Evolutionary conservation across 106 monocot genomes (phyloP).

Genomic region (Platanthera zijinensis): DNA sequence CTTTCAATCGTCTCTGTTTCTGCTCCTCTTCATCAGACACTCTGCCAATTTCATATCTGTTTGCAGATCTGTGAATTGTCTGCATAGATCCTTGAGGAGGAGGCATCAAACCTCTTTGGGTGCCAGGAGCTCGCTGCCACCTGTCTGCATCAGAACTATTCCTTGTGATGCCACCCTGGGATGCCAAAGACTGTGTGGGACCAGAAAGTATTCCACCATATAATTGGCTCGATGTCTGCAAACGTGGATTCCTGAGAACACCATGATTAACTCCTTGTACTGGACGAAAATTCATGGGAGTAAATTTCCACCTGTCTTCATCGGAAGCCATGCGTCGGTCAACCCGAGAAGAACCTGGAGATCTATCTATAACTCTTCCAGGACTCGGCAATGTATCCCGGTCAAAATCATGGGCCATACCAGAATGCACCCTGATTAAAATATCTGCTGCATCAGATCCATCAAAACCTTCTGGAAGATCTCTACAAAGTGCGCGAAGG

Average conservation of each 20-base stretch:
- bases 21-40: slow-evolving; percentile 54
- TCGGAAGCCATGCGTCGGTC: slow-evolving; percentile 31
- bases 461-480: slow-evolving; percentile 44
- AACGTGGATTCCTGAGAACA: slow-evolving; percentile 55
- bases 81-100: slow-evolving; percentile 53
- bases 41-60: slow-evolving; percentile 72
- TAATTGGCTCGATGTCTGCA: slow-evolving; percentile 33
- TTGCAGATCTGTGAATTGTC: slow-evolving; percentile 73
- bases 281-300: slow-evolving; percentile 25
- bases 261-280: slow-evolving; percentile 50
- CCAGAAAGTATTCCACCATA: slow-evolving; percentile 62
- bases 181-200: slow-evolving; percentile 32
- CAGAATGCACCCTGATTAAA: slow-evolving; percentile 19
- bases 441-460: slow-evolving; percentile 30
- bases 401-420: slow-evolving; percentile 16
- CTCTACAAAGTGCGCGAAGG: slow-evolving; percentile 27
- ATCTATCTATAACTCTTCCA: slow-evolving; percentile 45
- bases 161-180: slow-evolving; percentile 34
- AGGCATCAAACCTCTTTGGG: slow-evolving; percentile 57
- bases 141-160: slow-evolving; percentile 63
- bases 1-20: slow-evolving; percentile 76
- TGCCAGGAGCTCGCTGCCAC: slow-evolving; percentile 48
- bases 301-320: slow-evolving; percentile 55
- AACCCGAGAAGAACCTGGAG: slow-evolving; percentile 23
- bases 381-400: slow-evolving; percentile 40